Evolutionary conservation across 176 grass and related monocot genomes (phyloP).

Genomic region (barley (Hordeum vulgare)): DNA sequence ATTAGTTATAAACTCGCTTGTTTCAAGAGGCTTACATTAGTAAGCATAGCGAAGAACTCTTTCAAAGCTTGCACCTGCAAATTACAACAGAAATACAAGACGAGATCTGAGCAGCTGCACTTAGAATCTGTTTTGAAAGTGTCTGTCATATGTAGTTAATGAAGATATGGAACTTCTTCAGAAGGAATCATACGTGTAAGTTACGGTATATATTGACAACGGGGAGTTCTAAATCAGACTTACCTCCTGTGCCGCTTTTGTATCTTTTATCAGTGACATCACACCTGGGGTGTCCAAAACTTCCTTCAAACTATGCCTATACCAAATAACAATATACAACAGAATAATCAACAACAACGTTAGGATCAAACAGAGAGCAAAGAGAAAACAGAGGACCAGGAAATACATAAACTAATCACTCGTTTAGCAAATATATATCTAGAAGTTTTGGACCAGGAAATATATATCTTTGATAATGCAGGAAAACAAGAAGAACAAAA

Average conservation of each 20-base stretch:
- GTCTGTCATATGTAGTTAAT: not conserved
- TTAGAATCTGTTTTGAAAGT: not conserved
- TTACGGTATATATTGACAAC: not conserved
- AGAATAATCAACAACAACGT: not conserved
- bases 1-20: not conserved
- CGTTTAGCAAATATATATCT: constrained; percentile 11
- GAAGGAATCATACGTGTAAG: not conserved
- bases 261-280: constrained; percentile 98
- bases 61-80: constrained; percentile 80
- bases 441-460: no score
- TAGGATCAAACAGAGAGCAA: not conserved
- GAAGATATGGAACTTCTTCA: not conserved
- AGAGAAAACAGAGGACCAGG: not conserved
- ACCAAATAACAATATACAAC: constrained; percentile 21
- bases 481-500: no score
- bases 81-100: constrained; percentile 17
- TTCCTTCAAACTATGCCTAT: constrained; percentile 98
- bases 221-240: not conserved
- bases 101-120: not conserved
- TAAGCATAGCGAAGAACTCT: constrained; percentile 91
- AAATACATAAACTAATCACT: constrained; percentile 1
- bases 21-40: constrained; percentile 61
- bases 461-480: no score
- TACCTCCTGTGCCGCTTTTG: constrained; percentile 96
- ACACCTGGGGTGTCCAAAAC: constrained; percentile 84